These are phyloP conservation scores for Colletotrichum limetticola DNA, from an alignment of 2,329 filamentous ascomycete genomes.

Conservation along the genomic window DNA sequence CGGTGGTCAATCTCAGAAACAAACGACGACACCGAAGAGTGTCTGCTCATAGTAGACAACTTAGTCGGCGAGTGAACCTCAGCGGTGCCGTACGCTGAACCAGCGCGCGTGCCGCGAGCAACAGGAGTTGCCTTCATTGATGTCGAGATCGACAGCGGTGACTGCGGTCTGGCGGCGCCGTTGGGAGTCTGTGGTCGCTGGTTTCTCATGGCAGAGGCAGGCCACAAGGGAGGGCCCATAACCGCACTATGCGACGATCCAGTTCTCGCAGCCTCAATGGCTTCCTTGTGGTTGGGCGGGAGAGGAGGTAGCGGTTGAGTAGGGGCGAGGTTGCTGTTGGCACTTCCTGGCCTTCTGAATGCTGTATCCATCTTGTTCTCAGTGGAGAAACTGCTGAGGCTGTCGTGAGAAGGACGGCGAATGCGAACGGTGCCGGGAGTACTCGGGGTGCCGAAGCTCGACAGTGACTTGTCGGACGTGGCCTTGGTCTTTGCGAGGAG, in stretches of 20 bases:
- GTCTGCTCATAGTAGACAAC: constrained; percentile 60
- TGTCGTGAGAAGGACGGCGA: constrained; percentile 59
- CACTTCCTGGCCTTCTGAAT: constrained; percentile 73
- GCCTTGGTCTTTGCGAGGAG: constrained; percentile 63
- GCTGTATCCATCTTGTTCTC: constrained; percentile 27
- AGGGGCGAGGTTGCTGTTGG: constrained; percentile 69
- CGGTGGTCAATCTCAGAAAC: constrained; percentile 91
- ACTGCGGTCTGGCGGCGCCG: constrained; percentile 54
- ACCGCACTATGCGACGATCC: constrained; percentile 58
- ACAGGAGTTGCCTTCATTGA: constrained; percentile 68
- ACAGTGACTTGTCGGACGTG: constrained; percentile 49
- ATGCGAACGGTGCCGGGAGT: constrained; percentile 55
- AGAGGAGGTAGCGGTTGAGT: constrained; percentile 72
- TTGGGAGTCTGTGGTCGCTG: constrained; percentile 71
- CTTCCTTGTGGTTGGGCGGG: constrained; percentile 83
- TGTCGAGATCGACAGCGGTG: constrained; percentile 55
- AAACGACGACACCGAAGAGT: constrained; percentile 94
- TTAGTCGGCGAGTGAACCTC: constrained; percentile 62
- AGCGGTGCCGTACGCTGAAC: constrained; percentile 54
- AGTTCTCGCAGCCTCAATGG: constrained; percentile 81
- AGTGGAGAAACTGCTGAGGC: constrained; percentile 52
- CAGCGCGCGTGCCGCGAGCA: constrained; percentile 60
- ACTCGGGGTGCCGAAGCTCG: constrained; percentile 50
- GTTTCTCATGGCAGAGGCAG: constrained; percentile 75
- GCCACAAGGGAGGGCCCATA: constrained; percentile 89